These are phyloP conservation scores for Fonsecaea erecta DNA, from an alignment of 2,329 filamentous ascomycete genomes.

Conservation along the genomic window DNA sequence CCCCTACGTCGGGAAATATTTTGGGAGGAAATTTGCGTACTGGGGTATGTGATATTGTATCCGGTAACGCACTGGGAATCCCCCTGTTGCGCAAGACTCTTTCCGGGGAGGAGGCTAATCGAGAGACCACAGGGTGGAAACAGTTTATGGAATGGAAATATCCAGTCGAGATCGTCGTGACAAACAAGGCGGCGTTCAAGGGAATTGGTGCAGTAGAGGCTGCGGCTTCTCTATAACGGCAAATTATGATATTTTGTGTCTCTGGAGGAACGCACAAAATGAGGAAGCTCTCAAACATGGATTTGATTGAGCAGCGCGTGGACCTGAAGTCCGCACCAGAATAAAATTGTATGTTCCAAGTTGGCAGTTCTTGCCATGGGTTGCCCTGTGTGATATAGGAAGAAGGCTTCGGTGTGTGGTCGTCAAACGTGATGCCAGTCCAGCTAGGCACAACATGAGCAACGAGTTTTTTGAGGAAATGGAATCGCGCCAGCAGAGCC, in stretches of 20 bases:
- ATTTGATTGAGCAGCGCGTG: neutral
- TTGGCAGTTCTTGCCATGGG: neutral
- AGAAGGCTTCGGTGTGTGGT: neutral
- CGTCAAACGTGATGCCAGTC: neutral
- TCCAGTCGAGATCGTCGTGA: constrained; percentile 70
- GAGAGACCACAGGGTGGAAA: constrained; percentile 72
- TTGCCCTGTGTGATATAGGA: neutral
- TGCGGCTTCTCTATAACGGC: constrained; percentile 45
- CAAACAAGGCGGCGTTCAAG: constrained; percentile 67
- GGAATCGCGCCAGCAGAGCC: neutral
- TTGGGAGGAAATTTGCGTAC: constrained; percentile 92
- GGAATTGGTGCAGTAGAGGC: constrained; percentile 67
- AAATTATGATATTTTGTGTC: neutral
- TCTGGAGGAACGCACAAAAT: neutral
- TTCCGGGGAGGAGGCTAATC: constrained; percentile 1
- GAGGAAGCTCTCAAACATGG: neutral
- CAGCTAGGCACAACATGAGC: neutral
- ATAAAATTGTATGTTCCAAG: neutral
- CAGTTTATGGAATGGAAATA: constrained; percentile 96
- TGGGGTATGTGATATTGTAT: constrained; percentile 69
- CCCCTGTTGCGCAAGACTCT: neutral
- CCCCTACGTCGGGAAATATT: constrained; percentile 91
- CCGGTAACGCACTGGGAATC: neutral
- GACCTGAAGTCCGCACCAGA: neutral
- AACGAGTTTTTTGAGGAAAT: neutral